Evolutionary conservation across 306 rosid species (phyloP).

Genomic region (Pyrus communis): DNA sequence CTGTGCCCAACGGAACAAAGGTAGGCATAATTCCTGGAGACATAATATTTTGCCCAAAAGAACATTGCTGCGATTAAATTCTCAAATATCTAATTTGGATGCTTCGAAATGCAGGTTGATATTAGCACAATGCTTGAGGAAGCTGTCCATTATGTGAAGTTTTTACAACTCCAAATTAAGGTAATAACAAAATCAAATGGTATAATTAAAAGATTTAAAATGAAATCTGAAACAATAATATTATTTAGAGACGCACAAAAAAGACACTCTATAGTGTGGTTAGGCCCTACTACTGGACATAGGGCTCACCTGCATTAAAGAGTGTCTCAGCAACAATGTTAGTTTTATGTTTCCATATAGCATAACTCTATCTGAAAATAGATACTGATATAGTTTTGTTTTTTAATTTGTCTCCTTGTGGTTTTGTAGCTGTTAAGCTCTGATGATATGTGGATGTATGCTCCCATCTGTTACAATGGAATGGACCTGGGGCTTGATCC

Average conservation of each 20-base stretch:
- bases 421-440: slow-evolving; percentile 71
- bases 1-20: slow-evolving; percentile 93
- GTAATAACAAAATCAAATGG: slow-evolving; percentile 23
- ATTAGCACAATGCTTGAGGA: slow-evolving; percentile 99
- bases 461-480: slow-evolving; percentile 94
- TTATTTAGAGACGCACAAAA: too few relatives aligned
- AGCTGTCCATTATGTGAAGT: slow-evolving; percentile 85
- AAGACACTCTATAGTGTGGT: too few relatives aligned
- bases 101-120: slow-evolving; percentile 60
- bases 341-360: too few relatives aligned
- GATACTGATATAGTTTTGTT: not conserved
- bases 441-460: slow-evolving; percentile 84
- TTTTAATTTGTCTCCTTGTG: slow-evolving; percentile 4
- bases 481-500: slow-evolving; percentile 70
- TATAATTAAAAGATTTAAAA: not conserved
- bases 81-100: not conserved
- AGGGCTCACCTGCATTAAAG: too few relatives aligned
- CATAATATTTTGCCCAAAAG: not conserved
- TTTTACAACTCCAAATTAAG: slow-evolving; percentile 87
- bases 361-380: not conserved
- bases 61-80: not conserved
- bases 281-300: too few relatives aligned
- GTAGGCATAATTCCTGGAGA: slow-evolving; percentile 25
- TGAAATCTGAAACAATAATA: too few relatives aligned
- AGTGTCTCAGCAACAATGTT: too few relatives aligned